Percentiles rank a stretch among this genome's conserved stretches.
Conservation (phyloP, 495 filamentous ascomycete genomes). For the Trichoderma gamsii region DNA sequence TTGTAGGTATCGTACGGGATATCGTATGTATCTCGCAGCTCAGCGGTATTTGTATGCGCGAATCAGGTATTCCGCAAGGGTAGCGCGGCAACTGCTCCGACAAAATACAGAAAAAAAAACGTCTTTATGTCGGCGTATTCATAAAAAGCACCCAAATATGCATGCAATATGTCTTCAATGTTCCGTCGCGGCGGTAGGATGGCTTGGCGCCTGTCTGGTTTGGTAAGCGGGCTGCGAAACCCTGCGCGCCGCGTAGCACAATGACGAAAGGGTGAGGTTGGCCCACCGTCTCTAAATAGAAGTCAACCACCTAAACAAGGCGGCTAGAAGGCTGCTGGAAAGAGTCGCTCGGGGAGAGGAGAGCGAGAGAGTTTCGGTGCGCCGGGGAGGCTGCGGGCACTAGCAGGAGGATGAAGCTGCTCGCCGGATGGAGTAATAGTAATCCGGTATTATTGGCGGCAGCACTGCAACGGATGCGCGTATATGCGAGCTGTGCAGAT, state of each 20-base stretch:
- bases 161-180: constrained; percentile 6
- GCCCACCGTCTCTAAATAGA: constrained; percentile 4
- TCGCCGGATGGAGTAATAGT: not conserved
- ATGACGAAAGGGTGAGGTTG: constrained; percentile 13
- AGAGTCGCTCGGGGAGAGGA: not conserved
- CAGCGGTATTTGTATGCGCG: not conserved
- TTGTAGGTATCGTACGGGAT: not conserved
- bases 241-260: constrained; percentile 12
- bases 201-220: not conserved
- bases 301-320: not conserved
- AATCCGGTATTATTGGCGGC: not conserved
- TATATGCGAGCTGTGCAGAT: constrained; percentile 11
- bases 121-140: not conserved
- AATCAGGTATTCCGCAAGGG: no score
- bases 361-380: not conserved
- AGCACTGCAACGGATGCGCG: not conserved
- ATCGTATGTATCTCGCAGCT: constrained; percentile 3
- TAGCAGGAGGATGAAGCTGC: not conserved
- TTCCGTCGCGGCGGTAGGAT: constrained; percentile 6
- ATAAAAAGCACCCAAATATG: not conserved
- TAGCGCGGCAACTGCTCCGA: not conserved
- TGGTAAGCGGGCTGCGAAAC: constrained; percentile 7
- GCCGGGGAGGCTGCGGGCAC: constrained; percentile 9
- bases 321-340: not conserved
- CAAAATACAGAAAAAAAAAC: not conserved